Percentiles rank a stretch among this genome's conserved stretches.
phyloP scores from a whole-genome alignment of 192 early-diverging fungal genomes.

The Mycoemilia scoparia region DNA sequence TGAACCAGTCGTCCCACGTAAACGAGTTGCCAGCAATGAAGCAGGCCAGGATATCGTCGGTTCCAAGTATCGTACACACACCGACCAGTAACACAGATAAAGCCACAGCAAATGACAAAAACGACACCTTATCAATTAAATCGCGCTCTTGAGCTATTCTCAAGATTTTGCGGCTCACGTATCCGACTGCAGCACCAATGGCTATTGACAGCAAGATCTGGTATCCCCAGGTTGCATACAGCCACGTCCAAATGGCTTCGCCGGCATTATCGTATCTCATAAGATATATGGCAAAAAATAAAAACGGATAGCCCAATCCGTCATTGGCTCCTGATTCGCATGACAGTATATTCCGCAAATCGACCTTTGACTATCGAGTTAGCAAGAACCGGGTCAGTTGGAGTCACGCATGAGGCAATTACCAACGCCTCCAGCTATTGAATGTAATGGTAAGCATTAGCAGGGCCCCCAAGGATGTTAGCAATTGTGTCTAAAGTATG shows the following conservation, averaged over 20 bases:
- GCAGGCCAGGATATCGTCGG: slow-evolving; percentile 57
- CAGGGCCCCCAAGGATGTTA: slow-evolving; percentile 2
- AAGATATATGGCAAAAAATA: slow-evolving; percentile 58
- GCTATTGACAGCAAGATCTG: slow-evolving; percentile 51
- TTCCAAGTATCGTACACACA: slow-evolving; percentile 49
- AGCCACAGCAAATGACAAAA: slow-evolving; percentile 65
- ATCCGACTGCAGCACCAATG: slow-evolving; percentile 58
- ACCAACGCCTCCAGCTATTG: slow-evolving; percentile 52
- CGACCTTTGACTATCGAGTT: slow-evolving; percentile 86
- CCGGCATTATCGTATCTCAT: slow-evolving; percentile 30
- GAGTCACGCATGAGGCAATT: slow-evolving; percentile 68
- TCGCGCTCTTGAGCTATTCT: slow-evolving; percentile 41
- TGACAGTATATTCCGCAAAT: slow-evolving; percentile 69
- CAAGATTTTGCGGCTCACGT: slow-evolving; percentile 43
- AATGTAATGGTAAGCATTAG: slow-evolving; percentile 1
- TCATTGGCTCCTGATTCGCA: slow-evolving; percentile 81
- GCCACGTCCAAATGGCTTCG: slow-evolving; percentile 58
- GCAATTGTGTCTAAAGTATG: background rate
- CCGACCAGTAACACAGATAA: slow-evolving; percentile 53
- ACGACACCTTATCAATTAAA: slow-evolving; percentile 76
- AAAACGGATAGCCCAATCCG: slow-evolving; percentile 69
- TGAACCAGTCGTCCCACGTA: slow-evolving; percentile 87
- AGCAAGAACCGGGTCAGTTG: slow-evolving; percentile 87
- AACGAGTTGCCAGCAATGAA: slow-evolving; percentile 65
- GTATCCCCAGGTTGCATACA: slow-evolving; percentile 56